Conservation (phyloP, 768 basidiomycete genomes). For the Grammothele lineata region DNA sequence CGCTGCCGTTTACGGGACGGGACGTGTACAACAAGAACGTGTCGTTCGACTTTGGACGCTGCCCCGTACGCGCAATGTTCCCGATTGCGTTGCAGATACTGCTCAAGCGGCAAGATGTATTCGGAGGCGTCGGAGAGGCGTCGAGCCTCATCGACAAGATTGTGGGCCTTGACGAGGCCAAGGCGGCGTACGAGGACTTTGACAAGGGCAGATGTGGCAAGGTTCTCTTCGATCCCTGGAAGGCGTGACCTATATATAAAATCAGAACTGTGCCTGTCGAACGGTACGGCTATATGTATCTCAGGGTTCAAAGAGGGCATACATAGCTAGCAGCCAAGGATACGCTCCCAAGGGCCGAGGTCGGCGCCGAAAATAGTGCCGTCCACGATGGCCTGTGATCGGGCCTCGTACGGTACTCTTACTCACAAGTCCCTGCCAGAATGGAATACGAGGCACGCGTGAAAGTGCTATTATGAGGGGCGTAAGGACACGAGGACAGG, state of each 20-base stretch:
- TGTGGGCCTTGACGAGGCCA: slow-evolving; percentile 55
- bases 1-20: slow-evolving; percentile 50
- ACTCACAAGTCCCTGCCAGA: too few species aligned
- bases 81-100: slow-evolving; percentile 66
- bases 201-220: slow-evolving; percentile 74
- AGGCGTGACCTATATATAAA: not conserved
- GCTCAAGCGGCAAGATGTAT: slow-evolving; percentile 65
- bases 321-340: too few species aligned
- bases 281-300: too few species aligned
- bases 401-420: too few species aligned
- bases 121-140: slow-evolving; percentile 62
- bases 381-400: too few species aligned
- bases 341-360: too few species aligned
- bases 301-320: too few species aligned
- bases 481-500: too few species aligned
- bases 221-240: slow-evolving; percentile 74
- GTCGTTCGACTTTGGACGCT: slow-evolving; percentile 76
- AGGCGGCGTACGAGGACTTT: slow-evolving; percentile 58
- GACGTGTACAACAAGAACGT: slow-evolving; percentile 75
- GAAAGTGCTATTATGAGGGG: too few species aligned
- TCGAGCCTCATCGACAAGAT: slow-evolving; percentile 65
- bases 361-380: too few species aligned
- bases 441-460: too few species aligned
- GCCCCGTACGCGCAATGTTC: slow-evolving; percentile 76
- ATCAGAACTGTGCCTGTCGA: too few species aligned